phyloP scores from a whole-genome alignment of 2,329 filamentous ascomycete species.

The Ceratocystis eucalypticola region DNA sequence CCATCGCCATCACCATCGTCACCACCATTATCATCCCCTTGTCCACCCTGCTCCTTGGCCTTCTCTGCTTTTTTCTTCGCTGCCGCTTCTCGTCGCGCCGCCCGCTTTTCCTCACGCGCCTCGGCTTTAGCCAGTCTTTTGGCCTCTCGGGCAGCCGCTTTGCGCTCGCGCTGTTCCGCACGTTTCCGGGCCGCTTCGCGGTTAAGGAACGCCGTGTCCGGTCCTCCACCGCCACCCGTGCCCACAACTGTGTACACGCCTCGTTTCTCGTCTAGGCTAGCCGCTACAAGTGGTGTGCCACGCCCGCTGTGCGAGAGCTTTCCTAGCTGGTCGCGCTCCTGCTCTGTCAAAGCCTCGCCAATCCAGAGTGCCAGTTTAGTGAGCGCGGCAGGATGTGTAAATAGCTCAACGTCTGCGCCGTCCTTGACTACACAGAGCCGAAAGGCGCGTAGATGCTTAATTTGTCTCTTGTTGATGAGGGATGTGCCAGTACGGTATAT shows the following conservation, averaged over 20 bases:
- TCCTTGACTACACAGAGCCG: slow-evolving; percentile 94
- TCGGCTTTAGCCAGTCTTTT: slow-evolving; percentile 43
- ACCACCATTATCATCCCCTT: slow-evolving; percentile 22
- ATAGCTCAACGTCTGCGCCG: slow-evolving; percentile 78
- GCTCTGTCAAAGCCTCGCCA: slow-evolving; percentile 77
- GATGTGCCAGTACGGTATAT: slow-evolving; percentile 88
- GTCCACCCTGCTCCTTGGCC: neutral
- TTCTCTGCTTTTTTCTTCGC: neutral
- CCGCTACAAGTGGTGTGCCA: slow-evolving; percentile 78
- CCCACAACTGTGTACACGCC: slow-evolving; percentile 89
- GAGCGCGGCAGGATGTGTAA: slow-evolving; percentile 81
- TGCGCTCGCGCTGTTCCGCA: slow-evolving; percentile 48
- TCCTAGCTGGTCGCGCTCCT: slow-evolving; percentile 65
- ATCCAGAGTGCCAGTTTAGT: slow-evolving; percentile 93
- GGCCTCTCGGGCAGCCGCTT: slow-evolving; percentile 48
- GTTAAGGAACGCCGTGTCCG: slow-evolving; percentile 55
- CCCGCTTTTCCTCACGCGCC: slow-evolving; percentile 47
- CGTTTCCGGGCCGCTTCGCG: slow-evolving; percentile 51
- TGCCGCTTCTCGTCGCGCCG: slow-evolving; percentile 35
- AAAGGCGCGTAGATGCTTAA: slow-evolving; percentile 82
- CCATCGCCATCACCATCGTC: slow-evolving; percentile 38
- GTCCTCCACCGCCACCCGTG: slow-evolving; percentile 72
- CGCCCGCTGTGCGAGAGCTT: slow-evolving; percentile 53
- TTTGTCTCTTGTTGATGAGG: slow-evolving; percentile 84
- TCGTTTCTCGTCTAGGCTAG: slow-evolving; percentile 72